These are phyloP conservation scores for Actinidia chinensis DNA, from an alignment of 179 eudicot genomes.

Conservation along the genomic window DNA sequence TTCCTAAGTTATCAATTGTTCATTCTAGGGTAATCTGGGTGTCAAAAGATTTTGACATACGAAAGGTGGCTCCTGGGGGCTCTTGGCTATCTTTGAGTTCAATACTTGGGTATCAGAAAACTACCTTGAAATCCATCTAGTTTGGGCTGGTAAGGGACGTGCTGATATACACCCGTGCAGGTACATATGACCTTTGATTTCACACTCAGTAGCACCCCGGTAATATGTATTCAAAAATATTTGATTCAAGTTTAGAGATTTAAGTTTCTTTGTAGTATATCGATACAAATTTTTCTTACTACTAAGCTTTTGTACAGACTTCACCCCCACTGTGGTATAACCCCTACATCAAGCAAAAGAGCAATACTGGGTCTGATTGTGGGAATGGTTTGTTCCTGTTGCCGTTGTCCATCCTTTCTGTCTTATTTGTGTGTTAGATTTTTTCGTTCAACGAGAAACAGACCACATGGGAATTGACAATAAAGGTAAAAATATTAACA, in stretches of 20 bases:
- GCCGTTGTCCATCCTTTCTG: no score
- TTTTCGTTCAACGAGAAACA: no score
- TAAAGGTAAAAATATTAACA: no score
- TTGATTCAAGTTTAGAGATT: neutral
- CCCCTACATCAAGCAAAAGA: no score
- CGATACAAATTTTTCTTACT: neutral
- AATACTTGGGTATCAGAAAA: neutral
- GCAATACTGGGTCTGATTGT: neutral
- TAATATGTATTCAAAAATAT: neutral
- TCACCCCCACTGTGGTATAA: no score
- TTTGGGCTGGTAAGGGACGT: slow-evolving; percentile 8
- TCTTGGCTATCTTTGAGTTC: neutral
- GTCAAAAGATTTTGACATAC: neutral
- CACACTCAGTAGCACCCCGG: neutral
- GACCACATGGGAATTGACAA: no score
- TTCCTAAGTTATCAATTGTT: neutral
- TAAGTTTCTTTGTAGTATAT: neutral
- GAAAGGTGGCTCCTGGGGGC: neutral
- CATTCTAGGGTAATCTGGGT: slow-evolving; percentile 1
- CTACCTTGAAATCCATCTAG: slow-evolving; percentile 5
- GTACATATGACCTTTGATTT: neutral
- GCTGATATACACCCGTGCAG: neutral
- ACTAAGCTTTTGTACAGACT: no score
- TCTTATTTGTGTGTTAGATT: no score
- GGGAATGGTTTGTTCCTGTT: neutral